Evolutionary conservation across 2,329 filamentous ascomycete species (phyloP).

Genomic region (Beauveria pseudobassiana): DNA sequence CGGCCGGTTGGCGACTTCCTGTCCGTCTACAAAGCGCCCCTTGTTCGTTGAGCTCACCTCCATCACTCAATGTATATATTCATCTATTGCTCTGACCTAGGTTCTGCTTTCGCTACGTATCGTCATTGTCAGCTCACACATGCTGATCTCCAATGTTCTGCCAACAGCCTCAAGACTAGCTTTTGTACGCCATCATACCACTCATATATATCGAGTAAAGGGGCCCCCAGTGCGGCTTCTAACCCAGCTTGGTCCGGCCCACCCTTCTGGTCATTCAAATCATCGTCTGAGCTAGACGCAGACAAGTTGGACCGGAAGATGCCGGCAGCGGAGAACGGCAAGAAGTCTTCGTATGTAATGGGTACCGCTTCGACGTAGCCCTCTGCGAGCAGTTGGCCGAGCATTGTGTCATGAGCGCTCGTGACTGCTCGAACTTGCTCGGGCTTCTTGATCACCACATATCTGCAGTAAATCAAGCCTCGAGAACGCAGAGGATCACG

Average conservation of each 20-base stretch:
- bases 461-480: conserved; percentile 33
- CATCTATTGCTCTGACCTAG: background rate
- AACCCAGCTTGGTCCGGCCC: background rate
- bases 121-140: background rate
- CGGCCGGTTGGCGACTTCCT: too few relatives aligned
- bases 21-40: too few relatives aligned
- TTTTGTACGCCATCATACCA: background rate
- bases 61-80: too few relatives aligned
- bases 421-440: background rate
- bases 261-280: background rate
- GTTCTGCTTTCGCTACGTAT: background rate
- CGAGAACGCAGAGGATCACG: conserved; percentile 28
- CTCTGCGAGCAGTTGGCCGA: conserved; percentile 26
- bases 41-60: too few relatives aligned
- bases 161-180: background rate
- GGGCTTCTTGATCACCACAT: conserved; percentile 13
- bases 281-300: background rate
- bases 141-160: background rate
- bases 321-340: conserved; percentile 44
- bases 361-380: conserved; percentile 30
- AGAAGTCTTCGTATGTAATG: conserved; percentile 47
- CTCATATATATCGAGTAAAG: background rate
- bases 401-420: background rate
- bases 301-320: conserved; percentile 41
- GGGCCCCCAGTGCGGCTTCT: background rate